Percentiles rank a stretch among this genome's conserved stretches.
Conservation (phyloP, 1,139 yeast genomes). For the Nakaseomyces delphensis region DNA sequence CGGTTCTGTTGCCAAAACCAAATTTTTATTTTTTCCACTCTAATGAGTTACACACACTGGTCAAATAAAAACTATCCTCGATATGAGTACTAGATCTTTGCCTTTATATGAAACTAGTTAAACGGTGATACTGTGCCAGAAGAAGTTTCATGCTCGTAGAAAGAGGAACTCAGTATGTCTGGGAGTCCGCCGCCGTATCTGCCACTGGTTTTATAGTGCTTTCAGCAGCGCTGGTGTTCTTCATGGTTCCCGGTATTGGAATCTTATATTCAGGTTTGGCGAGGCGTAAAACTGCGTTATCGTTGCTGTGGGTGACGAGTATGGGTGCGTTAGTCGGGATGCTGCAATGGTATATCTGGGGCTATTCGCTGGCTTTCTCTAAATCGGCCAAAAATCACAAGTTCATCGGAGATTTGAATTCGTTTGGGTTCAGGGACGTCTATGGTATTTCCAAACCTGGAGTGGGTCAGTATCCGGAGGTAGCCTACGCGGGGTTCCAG, state of each 20-base stretch:
- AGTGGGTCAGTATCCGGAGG: slow-evolving; percentile 57
- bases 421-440: slow-evolving; percentile 71
- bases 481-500: slow-evolving; percentile 79
- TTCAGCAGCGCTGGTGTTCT: slow-evolving; percentile 67
- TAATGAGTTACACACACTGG: no score
- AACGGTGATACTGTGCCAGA: no score
- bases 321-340: slow-evolving; percentile 75
- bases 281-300: slow-evolving; percentile 80
- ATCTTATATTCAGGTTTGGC: slow-evolving; percentile 92
- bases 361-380: slow-evolving; percentile 84
- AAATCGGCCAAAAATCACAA: slow-evolving; percentile 59
- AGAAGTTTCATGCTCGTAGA: slow-evolving; percentile 6
- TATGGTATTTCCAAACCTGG: slow-evolving; percentile 39
- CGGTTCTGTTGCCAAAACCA: neutral
- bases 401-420: slow-evolving; percentile 76
- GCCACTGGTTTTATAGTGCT: slow-evolving; percentile 42
- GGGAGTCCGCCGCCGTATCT: slow-evolving; percentile 28
- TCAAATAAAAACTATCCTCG: no score
- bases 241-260: slow-evolving; percentile 94
- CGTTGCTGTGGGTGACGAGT: slow-evolving; percentile 75
- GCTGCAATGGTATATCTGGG: slow-evolving; percentile 98
- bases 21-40: no score
- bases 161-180: slow-evolving; percentile 5
- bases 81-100: no score
- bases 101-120: no score